phyloP scores from a whole-genome alignment of 75 land plant species.

The Ceratopteris richardii region DNA sequence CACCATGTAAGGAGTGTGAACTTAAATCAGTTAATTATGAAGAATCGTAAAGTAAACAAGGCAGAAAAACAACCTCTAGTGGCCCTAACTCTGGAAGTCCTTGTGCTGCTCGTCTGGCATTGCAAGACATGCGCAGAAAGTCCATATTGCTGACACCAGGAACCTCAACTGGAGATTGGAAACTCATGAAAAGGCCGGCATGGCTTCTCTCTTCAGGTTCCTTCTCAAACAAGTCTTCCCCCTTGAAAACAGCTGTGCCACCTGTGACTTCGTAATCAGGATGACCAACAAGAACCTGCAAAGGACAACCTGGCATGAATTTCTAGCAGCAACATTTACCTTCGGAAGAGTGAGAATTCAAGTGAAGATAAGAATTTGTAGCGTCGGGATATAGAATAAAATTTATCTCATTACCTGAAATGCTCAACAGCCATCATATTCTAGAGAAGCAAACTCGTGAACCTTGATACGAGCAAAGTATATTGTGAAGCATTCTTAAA shows the following conservation, averaged over 20 bases:
- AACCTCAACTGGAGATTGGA: conserved; percentile 90
- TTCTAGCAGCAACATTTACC: no score
- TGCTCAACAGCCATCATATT: no score
- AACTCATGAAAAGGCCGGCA: conserved; percentile 88
- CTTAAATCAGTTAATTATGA: no score
- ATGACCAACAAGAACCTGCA: conserved; percentile 93
- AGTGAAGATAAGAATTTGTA: no score
- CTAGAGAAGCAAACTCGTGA: no score
- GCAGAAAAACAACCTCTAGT: conserved; percentile 50
- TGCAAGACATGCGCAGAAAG: conserved; percentile 87
- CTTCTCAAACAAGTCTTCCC: conserved; percentile 77
- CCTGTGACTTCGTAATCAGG: conserved; percentile 96
- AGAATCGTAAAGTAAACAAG: no score
- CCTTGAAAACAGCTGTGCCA: conserved; percentile 73
- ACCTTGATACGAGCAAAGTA: no score
- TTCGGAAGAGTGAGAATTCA: no score
- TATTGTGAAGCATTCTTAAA: no score
- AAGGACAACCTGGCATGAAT: not conserved
- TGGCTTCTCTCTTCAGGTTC: conserved; percentile 92
- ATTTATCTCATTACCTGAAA: no score
- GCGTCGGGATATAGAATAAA: no score
- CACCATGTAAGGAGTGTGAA: no score
- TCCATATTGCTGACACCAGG: conserved; percentile 92
- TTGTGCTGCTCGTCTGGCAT: conserved; percentile 62
- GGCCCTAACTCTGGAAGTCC: conserved; percentile 73